Percentiles rank a stretch among this genome's conserved stretches.
These are phyloP conservation scores for Nicotiana benthamiana DNA, from an alignment of 257 asterid genomes.

Conservation along the genomic window DNA sequence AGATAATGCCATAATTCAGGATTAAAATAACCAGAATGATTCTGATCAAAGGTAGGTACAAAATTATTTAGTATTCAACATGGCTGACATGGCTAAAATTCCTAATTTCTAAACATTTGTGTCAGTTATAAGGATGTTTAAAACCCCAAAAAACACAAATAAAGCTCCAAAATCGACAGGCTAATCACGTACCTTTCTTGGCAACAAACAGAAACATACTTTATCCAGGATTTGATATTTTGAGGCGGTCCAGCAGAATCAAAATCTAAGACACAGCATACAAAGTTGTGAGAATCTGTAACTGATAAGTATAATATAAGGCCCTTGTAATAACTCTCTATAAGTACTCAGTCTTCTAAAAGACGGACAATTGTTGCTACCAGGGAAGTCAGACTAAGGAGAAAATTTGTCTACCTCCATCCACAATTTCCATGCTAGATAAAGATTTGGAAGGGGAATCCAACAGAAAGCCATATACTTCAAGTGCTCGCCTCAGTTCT, in stretches of 20 bases:
- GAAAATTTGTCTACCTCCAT: constrained; percentile 38
- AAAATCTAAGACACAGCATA: constrained; percentile 36
- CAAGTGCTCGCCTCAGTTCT: constrained; percentile 65
- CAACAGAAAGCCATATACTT: constrained; percentile 58
- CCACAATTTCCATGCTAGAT: constrained; percentile 37
- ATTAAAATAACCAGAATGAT: background rate
- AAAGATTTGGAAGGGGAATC: constrained; percentile 38
- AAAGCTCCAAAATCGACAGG: background rate
- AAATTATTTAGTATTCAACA: background rate
- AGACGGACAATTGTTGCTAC: background rate
- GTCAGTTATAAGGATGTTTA: background rate
- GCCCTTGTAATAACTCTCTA: background rate
- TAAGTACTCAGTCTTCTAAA: background rate
- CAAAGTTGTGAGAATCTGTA: background rate
- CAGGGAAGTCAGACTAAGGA: background rate
- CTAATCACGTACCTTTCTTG: constrained; percentile 45
- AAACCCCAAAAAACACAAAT: background rate
- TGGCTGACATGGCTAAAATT: background rate
- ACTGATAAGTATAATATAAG: background rate
- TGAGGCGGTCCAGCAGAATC: constrained; percentile 62
- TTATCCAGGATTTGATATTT: constrained; percentile 73
- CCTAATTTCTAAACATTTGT: background rate
- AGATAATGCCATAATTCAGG: background rate
- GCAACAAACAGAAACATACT: constrained; percentile 41
- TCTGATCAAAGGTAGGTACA: background rate